Evolutionary conservation across 345 rosid genomes (phyloP), one percentile per base, ranked within the genome.

Genomic region (Clarkia xantiana): DNA sequence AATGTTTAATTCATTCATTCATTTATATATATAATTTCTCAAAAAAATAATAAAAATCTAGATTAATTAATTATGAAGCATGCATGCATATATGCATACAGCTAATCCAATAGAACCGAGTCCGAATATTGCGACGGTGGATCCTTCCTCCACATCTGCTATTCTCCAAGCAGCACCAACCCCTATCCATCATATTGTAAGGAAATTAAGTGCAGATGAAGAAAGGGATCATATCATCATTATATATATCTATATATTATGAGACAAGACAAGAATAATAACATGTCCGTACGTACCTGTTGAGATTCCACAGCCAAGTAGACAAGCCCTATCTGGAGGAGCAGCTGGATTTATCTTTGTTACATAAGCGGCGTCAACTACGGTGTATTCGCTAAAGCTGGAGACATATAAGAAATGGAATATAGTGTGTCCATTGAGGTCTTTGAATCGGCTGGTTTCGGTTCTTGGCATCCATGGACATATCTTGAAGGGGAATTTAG

Each of bases 131-230:
- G 67, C 97, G 59, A 85, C 86, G 14, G 87, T 85, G 47, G 97
- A 77, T 71, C 97, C 94, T 14, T 74, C 47, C 59, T 81, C 84
- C 51, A 88, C 94, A 20, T 80, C 64, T 22, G 94, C 97, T 12
- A 83, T 75, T 71, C 56, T 77, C 86, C 78, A 82, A 49, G 94
- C 86, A 63, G 94, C 95, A 48, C 95, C 97, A 66, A 89, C 73
- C 46, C 97, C 95, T 79, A 18, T 25, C 9, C n/a, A n/a, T n/a
- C n/a, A n/a, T n/a, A n/a, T n/a, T n/a, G n/a, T n/a, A n/a, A n/a
- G n/a, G n/a, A n/a, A n/a, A n/a, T n/a, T n/a, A n/a, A n/a, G n/a
- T n/a, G n/a, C n/a, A n/a, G n/a, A n/a, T n/a, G n/a, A n/a, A n/a
- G n/a, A n/a, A n/a, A n/a, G n/a, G n/a, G n/a, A n/a, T n/a, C n/a